Base-by-base conservation (phyloP, 139 green algal genomes). In the Spirogloea muscicola region DNA sequence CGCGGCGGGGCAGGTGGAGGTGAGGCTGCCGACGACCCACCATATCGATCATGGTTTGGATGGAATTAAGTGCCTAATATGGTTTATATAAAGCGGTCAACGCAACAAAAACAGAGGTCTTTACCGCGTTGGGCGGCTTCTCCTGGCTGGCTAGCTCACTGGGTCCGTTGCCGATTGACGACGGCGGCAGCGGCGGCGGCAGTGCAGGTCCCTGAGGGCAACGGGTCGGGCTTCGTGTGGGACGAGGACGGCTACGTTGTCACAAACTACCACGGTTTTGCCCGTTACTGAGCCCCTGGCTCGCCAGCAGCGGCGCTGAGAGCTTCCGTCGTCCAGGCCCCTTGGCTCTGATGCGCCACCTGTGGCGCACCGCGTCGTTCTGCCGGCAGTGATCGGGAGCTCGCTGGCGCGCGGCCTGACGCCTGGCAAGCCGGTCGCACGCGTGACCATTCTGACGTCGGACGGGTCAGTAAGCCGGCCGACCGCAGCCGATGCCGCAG, bases 211-310 rank as follows among this genome's bases (percentile, higher is more conserved):
- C 87, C 90, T 0, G 83, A 92, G 66, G 89, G 89, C 0, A 76
- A 83, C 1, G 90, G 90, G 33, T 86, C 70, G 10, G 90, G 90
- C 49, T 87, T 95, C 49, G 58, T 94, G 13, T 95, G 88, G 87
- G 86, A 93, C 58, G 38, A 37, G 1, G 21, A 83, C 10, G 84
- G 86, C n/a, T 85, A 89, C 70, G 77, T 92, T 27, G 82, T 95
- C n/a, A 93, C 88, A 31, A 93, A 93, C 77, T 93, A 86, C 58
- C 90, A 93, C 65, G 68, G 68, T 77, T n/a, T n/a, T n/a, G n/a
- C n/a, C n/a, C n/a, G n/a, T n/a, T n/a, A n/a, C n/a, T n/a, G n/a
- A n/a, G n/a, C n/a, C n/a, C n/a, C n/a, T n/a, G n/a, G n/a, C n/a
- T n/a, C n/a, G n/a, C n/a, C n/a, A n/a, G n/a, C n/a, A n/a, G n/a